Evolutionary conservation across 2,329 filamentous ascomycete genomes (phyloP).

Genomic region (Tolypocladium ophioglossoides): DNA sequence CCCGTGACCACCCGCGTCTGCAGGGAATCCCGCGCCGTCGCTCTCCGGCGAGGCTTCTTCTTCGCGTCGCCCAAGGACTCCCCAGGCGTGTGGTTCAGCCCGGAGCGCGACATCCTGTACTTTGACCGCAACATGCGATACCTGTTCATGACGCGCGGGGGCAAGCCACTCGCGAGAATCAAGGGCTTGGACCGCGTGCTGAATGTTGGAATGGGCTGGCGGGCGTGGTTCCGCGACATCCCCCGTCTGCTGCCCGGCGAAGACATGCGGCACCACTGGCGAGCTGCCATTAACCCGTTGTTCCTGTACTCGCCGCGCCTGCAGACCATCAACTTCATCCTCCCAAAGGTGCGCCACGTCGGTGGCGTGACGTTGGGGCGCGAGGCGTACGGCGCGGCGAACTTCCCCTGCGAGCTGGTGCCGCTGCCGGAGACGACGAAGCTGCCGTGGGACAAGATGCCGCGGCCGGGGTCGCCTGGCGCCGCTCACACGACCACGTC

Average conservation of each 20-base stretch:
- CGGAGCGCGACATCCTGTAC: conserved; percentile 16
- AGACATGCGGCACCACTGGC: conserved; percentile 12
- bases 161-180: not conserved
- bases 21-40: conserved; percentile 15
- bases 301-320: conserved; percentile 14
- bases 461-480: conserved; percentile 2
- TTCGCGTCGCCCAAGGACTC: conserved; percentile 5
- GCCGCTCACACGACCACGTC: no score
- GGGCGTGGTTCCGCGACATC: conserved; percentile 15
- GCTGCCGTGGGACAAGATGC: conserved; percentile 14
- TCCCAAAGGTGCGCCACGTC: conserved; percentile 13
- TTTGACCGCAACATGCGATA: conserved; percentile 14
- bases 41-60: conserved; percentile 15
- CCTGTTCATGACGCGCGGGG: conserved; percentile 1
- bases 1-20: conserved; percentile 12
- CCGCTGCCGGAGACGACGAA: conserved; percentile 9
- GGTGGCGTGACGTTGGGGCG: conserved; percentile 15
- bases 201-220: conserved; percentile 19
- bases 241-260: conserved; percentile 11
- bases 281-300: conserved; percentile 8
- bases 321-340: conserved; percentile 14
- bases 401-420: conserved; percentile 8
- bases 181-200: conserved; percentile 13
- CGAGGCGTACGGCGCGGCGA: conserved; percentile 13
- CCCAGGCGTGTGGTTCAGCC: conserved; percentile 15